Conservation (phyloP, 768 basidiomycete genomes). For the Mycena capillaripes region DNA sequence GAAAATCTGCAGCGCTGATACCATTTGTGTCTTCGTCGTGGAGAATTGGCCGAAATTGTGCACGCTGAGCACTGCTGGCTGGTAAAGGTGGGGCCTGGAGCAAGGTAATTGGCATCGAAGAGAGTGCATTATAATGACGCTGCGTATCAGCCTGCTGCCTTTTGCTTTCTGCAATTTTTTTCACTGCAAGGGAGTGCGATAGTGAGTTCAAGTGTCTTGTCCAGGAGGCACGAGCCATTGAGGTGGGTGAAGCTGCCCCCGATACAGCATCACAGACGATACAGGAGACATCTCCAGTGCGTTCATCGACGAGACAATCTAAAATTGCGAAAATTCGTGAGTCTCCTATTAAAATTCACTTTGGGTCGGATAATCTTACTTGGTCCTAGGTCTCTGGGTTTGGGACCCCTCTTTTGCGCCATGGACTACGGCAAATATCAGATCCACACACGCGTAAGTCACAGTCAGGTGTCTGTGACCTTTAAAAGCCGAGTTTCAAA, state of each 20-base stretch:
- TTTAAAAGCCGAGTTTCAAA: too few species aligned
- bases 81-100: background rate
- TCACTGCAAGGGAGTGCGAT: background rate
- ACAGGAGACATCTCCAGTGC: background rate
- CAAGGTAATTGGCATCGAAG: background rate
- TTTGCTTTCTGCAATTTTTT: background rate
- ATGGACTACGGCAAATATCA: too few species aligned
- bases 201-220: background rate
- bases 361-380: background rate
- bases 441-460: too few species aligned
- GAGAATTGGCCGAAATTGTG: background rate
- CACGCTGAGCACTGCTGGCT: background rate
- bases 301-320: background rate
- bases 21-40: conserved; percentile 20
- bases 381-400: background rate
- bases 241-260: background rate
- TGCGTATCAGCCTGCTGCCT: background rate
- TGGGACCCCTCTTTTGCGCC: background rate
- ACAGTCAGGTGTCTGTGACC: too few species aligned
- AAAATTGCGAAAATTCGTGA: background rate
- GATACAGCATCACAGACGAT: background rate
- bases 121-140: background rate
- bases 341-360: background rate
- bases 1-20: background rate
- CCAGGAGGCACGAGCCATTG: background rate